Evolutionary conservation across 257 asterid genomes (phyloP).

Genomic region (Echium plantagineum): DNA sequence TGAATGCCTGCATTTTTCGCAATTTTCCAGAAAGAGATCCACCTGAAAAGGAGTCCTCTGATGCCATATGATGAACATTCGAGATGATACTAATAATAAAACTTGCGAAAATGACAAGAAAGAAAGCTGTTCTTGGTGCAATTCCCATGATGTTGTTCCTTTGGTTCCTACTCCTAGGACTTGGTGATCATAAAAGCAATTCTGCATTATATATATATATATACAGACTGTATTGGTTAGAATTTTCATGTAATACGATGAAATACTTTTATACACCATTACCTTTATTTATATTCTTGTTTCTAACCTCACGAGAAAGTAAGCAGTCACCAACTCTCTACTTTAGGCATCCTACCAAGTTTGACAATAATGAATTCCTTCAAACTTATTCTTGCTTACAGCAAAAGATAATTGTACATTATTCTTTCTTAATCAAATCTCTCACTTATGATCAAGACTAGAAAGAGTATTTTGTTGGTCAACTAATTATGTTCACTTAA

Average conservation of each 20-base stretch:
- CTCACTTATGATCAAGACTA: no score
- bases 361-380: no score
- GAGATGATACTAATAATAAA: not conserved
- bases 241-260: no score
- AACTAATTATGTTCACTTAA: no score
- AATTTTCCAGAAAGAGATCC: conserved; percentile 7
- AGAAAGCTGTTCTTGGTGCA: conserved; percentile 7
- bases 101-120: conserved; percentile 3
- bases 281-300: not conserved
- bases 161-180: not conserved
- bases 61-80: not conserved
- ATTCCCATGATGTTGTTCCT: not conserved
- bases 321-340: conserved; percentile 27
- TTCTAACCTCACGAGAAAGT: conserved; percentile 18
- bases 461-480: no score
- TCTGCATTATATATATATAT: no score
- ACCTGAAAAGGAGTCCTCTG: not conserved
- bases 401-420: no score
- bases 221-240: no score
- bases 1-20: conserved; percentile 13
- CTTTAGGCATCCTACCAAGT: conserved; percentile 5
- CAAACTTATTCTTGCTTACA: no score
- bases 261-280: no score
- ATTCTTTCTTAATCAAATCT: no score
- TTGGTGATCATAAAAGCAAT: not conserved